phyloP scores from a whole-genome alignment of 495 filamentous ascomycete genomes.

The Aspergillus cavernicola region DNA sequence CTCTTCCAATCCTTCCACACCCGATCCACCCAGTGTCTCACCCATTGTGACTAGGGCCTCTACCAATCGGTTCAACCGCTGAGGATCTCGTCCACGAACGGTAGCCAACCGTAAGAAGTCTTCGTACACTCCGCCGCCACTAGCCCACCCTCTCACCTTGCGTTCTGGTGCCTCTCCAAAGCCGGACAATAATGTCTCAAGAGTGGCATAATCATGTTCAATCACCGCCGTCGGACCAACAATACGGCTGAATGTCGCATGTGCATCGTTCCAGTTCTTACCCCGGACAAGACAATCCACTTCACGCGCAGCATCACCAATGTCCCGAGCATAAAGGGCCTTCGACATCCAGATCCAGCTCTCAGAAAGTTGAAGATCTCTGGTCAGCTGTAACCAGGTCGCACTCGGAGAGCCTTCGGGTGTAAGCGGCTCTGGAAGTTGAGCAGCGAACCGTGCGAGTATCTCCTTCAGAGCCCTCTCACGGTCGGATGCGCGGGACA shows the following conservation, averaged over 20 bases:
- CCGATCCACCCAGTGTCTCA: constrained; percentile 47
- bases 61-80: constrained; percentile 55
- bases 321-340: constrained; percentile 72
- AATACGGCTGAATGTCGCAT: constrained; percentile 68
- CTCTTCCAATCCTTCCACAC: constrained; percentile 68
- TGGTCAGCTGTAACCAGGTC: constrained; percentile 53
- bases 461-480: constrained; percentile 64
- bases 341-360: constrained; percentile 84
- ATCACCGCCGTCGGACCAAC: constrained; percentile 81
- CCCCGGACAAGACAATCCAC: constrained; percentile 74
- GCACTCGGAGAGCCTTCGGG: constrained; percentile 42
- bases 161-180: constrained; percentile 56
- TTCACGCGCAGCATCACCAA: constrained; percentile 60
- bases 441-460: constrained; percentile 53
- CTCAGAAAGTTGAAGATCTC: constrained; percentile 62
- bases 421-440: constrained; percentile 53
- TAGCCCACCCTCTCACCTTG: constrained; percentile 60
- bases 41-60: constrained; percentile 61
- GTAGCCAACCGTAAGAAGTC: constrained; percentile 66
- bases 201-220: constrained; percentile 63
- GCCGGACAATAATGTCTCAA: constrained; percentile 60
- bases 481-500: constrained; percentile 60
- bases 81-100: constrained; percentile 32
- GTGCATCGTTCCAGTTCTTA: constrained; percentile 72
- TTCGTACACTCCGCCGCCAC: constrained; percentile 76